These are phyloP conservation scores for Fusarium nisikadoi DNA, from an alignment of 2,329 filamentous ascomycete species.

Conservation along the genomic window DNA sequence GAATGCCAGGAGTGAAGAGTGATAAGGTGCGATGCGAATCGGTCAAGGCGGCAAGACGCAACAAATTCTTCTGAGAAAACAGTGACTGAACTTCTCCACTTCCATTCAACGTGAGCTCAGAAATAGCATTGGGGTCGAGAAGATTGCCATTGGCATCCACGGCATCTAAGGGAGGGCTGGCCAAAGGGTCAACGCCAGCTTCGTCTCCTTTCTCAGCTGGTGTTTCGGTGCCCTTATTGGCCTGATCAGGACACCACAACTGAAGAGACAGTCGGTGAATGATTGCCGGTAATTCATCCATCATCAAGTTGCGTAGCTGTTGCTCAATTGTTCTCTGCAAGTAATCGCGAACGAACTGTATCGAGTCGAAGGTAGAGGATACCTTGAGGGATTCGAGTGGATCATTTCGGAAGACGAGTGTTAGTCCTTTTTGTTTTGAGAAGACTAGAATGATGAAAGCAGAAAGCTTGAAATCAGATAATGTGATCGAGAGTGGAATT, in stretches of 20 bases:
- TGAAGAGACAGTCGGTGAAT: slow-evolving; percentile 92
- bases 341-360: slow-evolving; percentile 97
- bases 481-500: slow-evolving; percentile 95
- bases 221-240: slow-evolving; percentile 58
- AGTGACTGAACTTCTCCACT: slow-evolving; percentile 85
- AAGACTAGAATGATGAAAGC: slow-evolving; percentile 98
- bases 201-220: slow-evolving; percentile 64
- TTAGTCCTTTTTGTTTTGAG: slow-evolving; percentile 95
- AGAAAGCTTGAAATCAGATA: slow-evolving; percentile 94
- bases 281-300: slow-evolving; percentile 97
- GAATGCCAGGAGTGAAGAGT: slow-evolving; percentile 89
- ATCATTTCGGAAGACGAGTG: slow-evolving; percentile 97
- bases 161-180: slow-evolving; percentile 82
- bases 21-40: slow-evolving; percentile 92
- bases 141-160: slow-evolving; percentile 84
- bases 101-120: slow-evolving; percentile 80
- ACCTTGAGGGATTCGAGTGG: slow-evolving; percentile 98
- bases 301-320: slow-evolving; percentile 91
- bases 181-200: slow-evolving; percentile 79
- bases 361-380: slow-evolving; percentile 98
- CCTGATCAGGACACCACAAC: slow-evolving; percentile 89
- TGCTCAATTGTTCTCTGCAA: slow-evolving; percentile 95
- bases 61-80: slow-evolving; percentile 94
- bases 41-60: slow-evolving; percentile 82
- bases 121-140: slow-evolving; percentile 78